A percentile compares a stretch with the other conserved stretches of the same genome.
Evolutionary conservation across 2,329 filamentous ascomycete species (phyloP).

Genomic region (Pestalotiopsis sp.): DNA sequence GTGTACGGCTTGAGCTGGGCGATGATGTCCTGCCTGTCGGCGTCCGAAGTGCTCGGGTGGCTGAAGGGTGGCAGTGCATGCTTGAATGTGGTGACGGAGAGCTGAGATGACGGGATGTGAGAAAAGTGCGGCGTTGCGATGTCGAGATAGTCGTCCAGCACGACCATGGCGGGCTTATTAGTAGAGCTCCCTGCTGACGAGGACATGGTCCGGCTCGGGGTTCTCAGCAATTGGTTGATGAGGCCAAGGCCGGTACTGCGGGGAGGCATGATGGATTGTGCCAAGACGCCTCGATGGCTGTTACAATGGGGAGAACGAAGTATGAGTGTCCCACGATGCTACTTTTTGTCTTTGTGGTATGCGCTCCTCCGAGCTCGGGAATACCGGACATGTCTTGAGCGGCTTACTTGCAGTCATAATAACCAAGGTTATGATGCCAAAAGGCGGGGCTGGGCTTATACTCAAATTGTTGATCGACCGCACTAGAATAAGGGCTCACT

Average conservation of each 20-base stretch:
- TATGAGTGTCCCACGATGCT: not conserved
- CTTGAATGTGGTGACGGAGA: constrained; percentile 48
- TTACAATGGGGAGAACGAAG: too few species aligned
- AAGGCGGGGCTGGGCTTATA: not conserved
- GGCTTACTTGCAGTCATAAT: not conserved
- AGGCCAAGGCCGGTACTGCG: not conserved
- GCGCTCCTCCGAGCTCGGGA: not conserved
- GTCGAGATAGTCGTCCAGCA: constrained; percentile 9
- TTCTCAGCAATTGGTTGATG: not conserved
- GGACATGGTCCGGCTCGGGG: not conserved
- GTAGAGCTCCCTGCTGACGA: not conserved
- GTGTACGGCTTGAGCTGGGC: constrained; percentile 59
- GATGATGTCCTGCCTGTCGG: constrained; percentile 48
- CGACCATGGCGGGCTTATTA: not conserved
- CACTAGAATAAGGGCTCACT: not conserved
- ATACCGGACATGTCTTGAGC: not conserved
- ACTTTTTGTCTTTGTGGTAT: not conserved
- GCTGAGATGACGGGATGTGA: not conserved
- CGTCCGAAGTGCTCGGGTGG: constrained; percentile 18
- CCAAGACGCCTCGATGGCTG: too few species aligned
- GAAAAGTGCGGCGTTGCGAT: constrained; percentile 2
- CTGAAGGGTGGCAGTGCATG: constrained; percentile 53
- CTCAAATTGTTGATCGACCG: not conserved
- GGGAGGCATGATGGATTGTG: not conserved
- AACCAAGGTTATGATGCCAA: not conserved